phyloP scores from a whole-genome alignment of 805 yeast species.

The Schizosaccharomyces osmophilus region DNA sequence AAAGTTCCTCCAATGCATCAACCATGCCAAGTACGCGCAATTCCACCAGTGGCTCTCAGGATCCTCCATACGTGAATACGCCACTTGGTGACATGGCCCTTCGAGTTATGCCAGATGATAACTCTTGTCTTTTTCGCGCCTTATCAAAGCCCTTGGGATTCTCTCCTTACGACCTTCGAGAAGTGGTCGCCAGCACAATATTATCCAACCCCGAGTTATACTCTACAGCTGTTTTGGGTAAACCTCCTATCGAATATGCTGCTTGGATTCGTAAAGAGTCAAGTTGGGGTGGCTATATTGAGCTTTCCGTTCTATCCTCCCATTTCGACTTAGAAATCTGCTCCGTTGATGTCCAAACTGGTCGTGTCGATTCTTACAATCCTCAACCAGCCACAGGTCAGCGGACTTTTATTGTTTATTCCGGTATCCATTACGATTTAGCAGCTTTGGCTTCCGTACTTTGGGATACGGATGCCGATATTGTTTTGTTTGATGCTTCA shows the following conservation, averaged over 20 bases:
- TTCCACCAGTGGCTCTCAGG: background rate
- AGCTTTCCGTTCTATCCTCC: slow-evolving; percentile 34
- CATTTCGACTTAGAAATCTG: slow-evolving; percentile 27
- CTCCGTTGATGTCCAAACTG: slow-evolving; percentile 42
- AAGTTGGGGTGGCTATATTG: slow-evolving; percentile 74
- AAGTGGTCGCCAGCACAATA: slow-evolving; percentile 26
- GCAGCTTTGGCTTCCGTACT: slow-evolving; percentile 22
- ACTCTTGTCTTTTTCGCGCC: slow-evolving; percentile 52
- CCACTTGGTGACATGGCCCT: slow-evolving; percentile 16
- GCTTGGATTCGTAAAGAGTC: slow-evolving; percentile 35
- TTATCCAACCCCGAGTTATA: slow-evolving; percentile 21
- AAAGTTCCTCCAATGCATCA: too few relatives aligned
- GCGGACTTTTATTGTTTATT: slow-evolving; percentile 33
- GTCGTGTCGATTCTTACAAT: slow-evolving; percentile 29
- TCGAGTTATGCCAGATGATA: slow-evolving; percentile 48
- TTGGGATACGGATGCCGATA: slow-evolving; percentile 18
- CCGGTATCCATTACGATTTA: slow-evolving; percentile 54
- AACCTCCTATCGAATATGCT: slow-evolving; percentile 23
- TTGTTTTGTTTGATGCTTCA: slow-evolving; percentile 17
- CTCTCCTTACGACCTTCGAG: slow-evolving; percentile 20
- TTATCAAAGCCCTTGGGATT: slow-evolving; percentile 24
- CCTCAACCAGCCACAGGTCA: slow-evolving; percentile 15
- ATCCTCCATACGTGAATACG: background rate
- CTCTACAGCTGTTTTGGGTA: slow-evolving; percentile 34
- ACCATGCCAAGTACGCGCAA: too few relatives aligned